phyloP scores from a whole-genome alignment of 192 early-diverging fungal genomes.

The Mortierella claussenii region DNA sequence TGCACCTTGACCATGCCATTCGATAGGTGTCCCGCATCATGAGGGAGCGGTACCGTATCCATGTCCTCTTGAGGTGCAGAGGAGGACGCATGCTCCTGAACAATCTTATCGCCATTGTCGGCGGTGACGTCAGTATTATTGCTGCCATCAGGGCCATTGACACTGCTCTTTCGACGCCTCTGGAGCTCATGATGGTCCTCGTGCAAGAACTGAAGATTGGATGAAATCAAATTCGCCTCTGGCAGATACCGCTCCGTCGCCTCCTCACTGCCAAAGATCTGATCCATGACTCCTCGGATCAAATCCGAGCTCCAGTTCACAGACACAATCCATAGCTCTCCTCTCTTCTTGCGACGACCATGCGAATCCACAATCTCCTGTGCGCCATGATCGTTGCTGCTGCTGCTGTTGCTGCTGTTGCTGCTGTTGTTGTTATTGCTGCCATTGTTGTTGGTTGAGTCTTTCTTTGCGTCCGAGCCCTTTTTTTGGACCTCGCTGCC shows the following conservation, averaged over 20 bases:
- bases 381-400: too few species aligned
- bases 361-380: neutral
- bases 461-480: too few species aligned
- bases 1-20: conserved; percentile 29
- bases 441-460: too few species aligned
- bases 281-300: conserved; percentile 47
- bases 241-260: conserved; percentile 27
- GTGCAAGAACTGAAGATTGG: conserved; percentile 36
- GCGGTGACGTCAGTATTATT: neutral
- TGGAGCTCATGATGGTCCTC: conserved; percentile 22
- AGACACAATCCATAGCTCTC: conserved; percentile 39
- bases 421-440: too few species aligned
- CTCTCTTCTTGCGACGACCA: neutral
- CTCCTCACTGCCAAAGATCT: conserved; percentile 48
- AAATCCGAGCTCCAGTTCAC: conserved; percentile 50
- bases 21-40: conserved; percentile 4
- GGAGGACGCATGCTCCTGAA: too few species aligned
- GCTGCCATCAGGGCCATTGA: neutral
- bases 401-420: too few species aligned
- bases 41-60: neutral
- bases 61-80: neutral
- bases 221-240: conserved; percentile 36
- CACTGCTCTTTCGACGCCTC: conserved; percentile 4
- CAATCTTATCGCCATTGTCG: neutral
- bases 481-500: too few species aligned